phyloP scores from a whole-genome alignment of 768 basidiomycete species.

The Leccinum disarticulatum region DNA sequence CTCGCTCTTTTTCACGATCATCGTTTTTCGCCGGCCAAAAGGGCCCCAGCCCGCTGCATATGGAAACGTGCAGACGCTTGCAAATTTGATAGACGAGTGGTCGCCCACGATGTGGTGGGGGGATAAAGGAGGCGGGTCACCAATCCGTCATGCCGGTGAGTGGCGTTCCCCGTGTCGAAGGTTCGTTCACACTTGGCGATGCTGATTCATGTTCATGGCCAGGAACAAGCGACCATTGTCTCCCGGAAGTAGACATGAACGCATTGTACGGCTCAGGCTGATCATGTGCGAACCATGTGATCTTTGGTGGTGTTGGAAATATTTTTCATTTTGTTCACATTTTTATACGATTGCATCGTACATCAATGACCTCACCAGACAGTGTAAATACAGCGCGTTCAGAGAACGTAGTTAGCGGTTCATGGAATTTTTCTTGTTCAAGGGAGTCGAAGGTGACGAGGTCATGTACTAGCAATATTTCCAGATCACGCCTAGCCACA shows the following conservation, averaged over 20 bases:
- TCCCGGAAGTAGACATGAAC: not conserved
- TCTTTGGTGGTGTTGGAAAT: not conserved
- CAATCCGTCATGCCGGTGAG: conserved; percentile 23
- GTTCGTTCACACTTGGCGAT: not conserved
- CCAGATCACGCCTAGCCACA: no score
- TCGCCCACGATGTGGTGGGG: conserved; percentile 33
- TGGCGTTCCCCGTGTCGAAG: not conserved
- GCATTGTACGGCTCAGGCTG: not conserved
- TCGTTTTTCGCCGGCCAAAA: conserved; percentile 16
- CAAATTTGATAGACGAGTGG: conserved; percentile 36
- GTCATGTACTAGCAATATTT: no score
- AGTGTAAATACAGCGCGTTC: no score
- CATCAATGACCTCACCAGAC: no score
- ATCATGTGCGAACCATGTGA: not conserved
- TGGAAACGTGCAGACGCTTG: conserved; percentile 36
- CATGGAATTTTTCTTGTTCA: not conserved
- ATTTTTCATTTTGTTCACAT: not conserved
- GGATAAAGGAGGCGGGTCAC: conserved; percentile 15
- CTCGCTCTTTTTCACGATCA: conserved; percentile 15
- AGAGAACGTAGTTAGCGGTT: not conserved
- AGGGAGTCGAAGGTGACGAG: no score
- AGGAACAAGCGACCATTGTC: no score
- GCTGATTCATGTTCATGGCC: not conserved
- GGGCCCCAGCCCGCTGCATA: conserved; percentile 34
- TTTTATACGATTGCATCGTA: no score